These are phyloP conservation scores for Plasmodium inui DNA, from an alignment of 169 alveolate genomes.

Conservation along the genomic window DNA sequence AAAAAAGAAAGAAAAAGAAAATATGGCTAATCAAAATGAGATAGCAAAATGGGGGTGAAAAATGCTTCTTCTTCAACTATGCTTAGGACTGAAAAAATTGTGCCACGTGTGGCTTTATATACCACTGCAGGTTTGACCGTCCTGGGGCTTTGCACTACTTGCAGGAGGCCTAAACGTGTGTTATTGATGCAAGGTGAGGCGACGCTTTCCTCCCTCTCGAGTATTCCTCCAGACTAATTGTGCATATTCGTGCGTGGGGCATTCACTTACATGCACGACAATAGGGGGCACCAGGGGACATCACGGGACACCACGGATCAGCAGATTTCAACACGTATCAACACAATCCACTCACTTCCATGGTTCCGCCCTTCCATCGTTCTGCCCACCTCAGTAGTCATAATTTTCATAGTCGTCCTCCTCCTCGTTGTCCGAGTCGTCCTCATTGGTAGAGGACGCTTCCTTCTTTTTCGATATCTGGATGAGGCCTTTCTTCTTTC, in stretches of 20 bases:
- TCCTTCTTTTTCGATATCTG: slow-evolving; percentile 69
- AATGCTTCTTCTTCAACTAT: background rate
- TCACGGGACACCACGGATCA: background rate
- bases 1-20: no score
- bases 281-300: background rate
- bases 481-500: slow-evolving; percentile 63
- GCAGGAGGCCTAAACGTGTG: background rate
- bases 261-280: background rate
- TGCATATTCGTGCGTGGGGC: background rate
- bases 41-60: background rate
- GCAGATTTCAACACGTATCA: background rate
- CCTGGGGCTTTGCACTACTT: background rate
- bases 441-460: background rate
- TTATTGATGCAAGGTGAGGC: background rate
- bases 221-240: background rate
- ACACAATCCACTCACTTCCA: background rate
- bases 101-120: background rate
- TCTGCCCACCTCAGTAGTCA: background rate
- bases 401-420: slow-evolving; percentile 42
- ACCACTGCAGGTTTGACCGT: background rate
- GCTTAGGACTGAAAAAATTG: background rate
- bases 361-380: background rate
- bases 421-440: slow-evolving; percentile 56
- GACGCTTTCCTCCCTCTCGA: background rate
- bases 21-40: background rate